Base-by-base conservation (phyloP, 495 filamentous ascomycete species). In the Saxispiralis lemnorum region DNA sequence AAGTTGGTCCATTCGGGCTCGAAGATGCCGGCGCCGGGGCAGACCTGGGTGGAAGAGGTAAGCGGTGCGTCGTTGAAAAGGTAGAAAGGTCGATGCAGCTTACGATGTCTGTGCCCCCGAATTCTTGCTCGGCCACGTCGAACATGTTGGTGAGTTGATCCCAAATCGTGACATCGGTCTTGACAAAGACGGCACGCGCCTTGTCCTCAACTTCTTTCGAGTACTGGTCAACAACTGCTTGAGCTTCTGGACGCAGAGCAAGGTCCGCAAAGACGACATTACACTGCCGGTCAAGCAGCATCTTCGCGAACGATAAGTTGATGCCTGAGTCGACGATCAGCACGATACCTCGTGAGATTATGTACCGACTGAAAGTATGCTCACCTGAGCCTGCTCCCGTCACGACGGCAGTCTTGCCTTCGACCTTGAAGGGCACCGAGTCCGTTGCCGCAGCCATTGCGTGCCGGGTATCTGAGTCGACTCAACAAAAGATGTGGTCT, bases 321-420 rank as follows among this genome's bases (percentile, higher is more conserved):
- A 73, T 75, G n/a, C 66, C 63, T 65, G 34, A 17, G 21, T 47
- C 37, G n/a, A 37, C 28, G 17, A 41, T 17, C n/a, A 43, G 14
- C 31, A 17, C 6, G 9, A 1, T 18, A 16, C 15, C 21, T 41
- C 33, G 7, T 20, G 4, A 16, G 19, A 16, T 9, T 10, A 4
- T 24, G 15, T 24, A 10, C 6, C 15, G 31, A 38, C 2, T 28
- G 24, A 28, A 28, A 9, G 5, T 28, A 9, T n/a, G 56, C 60
- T 42, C 62, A 76, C 78, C 78, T 41, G 77, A 81, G 43, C 78
- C 78, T 33, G 74, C 77, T 6, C 78, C 78, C 20, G 78, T 83
- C 16, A 81, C 61, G 43, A 83, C 74, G n/a, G 78, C 78, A 32
- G 67, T 67, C 60, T 73, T 76, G 37, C 74, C 76, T 40, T 66